Base-by-base conservation (phyloP, 495 filamentous ascomycete genomes). In the Staphylotrichum tortipilum region DNA sequence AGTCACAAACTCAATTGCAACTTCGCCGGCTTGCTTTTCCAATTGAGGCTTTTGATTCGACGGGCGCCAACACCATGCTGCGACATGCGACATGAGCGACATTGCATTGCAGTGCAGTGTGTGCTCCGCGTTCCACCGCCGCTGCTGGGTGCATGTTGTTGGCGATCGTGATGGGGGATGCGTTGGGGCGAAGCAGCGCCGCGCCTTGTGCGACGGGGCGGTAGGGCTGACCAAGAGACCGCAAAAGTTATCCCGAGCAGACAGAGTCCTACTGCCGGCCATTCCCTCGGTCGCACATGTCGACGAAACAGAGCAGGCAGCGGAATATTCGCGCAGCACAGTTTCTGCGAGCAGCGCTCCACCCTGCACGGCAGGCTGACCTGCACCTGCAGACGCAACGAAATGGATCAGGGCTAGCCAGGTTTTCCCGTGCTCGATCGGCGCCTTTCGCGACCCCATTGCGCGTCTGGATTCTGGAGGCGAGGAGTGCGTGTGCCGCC, bases 1-100 rank as follows among this genome's bases (percentile, higher is more conserved):
- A 62, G 36, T 62, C 60, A 62, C 52, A 56, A 58, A 60, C 59
- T 58, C 53, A 61, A 61, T 61, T 61, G 52, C 58, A 42, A 23
- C 39, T 23, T 41, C 43, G 5, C 17, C 7, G 15, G 9, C 15
- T 7, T 19, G 29, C n/a, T 6, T 42, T 11, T 42, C 40, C 52
- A 60, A 63, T 63, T 63, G 60, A 39, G 42, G 28, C 3, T 54
- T 63, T 41, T 60, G 52, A 63, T 63, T 63, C 54, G 60, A 58
- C 57, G 18, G 29, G 2, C 11, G 18, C 31, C 11, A 38, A 17
- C 5, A 17, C 17, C 21, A 30, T 19, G 17, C 11, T 29, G 21
- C 22, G 19, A 26, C 28, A 9, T 38, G 36, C 36, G 19, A 38
- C 36, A 21, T 8, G n/a, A n/a, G n/a, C n/a, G n/a, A n/a, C n/a